phyloP scores from a whole-genome alignment of 1,139 yeast species.

The Candida mesenterica region DNA sequence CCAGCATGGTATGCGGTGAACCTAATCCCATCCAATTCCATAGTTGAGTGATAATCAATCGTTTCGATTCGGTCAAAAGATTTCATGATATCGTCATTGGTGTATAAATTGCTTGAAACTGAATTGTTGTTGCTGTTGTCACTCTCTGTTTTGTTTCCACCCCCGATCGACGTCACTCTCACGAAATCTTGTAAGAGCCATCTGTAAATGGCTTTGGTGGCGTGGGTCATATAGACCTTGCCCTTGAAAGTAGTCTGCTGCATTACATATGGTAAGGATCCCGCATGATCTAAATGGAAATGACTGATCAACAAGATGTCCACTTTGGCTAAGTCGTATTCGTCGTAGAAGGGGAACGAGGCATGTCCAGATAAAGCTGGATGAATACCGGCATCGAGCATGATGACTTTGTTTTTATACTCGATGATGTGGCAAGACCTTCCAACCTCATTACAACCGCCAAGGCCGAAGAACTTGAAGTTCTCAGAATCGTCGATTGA shows the following conservation, averaged over 20 bases:
- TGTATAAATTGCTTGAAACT: slow-evolving; percentile 57
- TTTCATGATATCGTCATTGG: slow-evolving; percentile 85
- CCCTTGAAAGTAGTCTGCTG: slow-evolving; percentile 94
- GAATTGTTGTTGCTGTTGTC: slow-evolving; percentile 23
- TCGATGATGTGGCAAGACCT: slow-evolving; percentile 91
- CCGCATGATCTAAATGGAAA: slow-evolving; percentile 97
- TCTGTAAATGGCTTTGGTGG: slow-evolving; percentile 94
- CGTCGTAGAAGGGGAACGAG: slow-evolving; percentile 92
- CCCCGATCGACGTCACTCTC: slow-evolving; percentile 76
- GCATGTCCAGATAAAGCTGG: slow-evolving; percentile 92
- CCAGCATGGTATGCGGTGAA: slow-evolving; percentile 99
- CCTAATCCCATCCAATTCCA: slow-evolving; percentile 89
- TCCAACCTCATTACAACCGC: slow-evolving; percentile 99
- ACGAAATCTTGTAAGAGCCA: slow-evolving; percentile 96
- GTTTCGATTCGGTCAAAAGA: slow-evolving; percentile 92
- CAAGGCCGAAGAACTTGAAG: slow-evolving; percentile 84
- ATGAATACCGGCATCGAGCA: slow-evolving; percentile 98
- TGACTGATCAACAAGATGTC: slow-evolving; percentile 88
- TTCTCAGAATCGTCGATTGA: slow-evolving; percentile 33
- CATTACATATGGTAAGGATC: slow-evolving; percentile 96
- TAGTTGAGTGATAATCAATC: slow-evolving; percentile 90
- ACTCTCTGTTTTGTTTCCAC: slow-evolving; percentile 29
- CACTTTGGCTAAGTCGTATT: slow-evolving; percentile 82
- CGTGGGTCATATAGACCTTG: slow-evolving; percentile 97
- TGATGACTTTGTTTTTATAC: slow-evolving; percentile 92